Percentiles rank a stretch among this genome's conserved stretches.
Conservation (phyloP, 2,329 filamentous ascomycete genomes). For the Pseudofabraea citricarpa region DNA sequence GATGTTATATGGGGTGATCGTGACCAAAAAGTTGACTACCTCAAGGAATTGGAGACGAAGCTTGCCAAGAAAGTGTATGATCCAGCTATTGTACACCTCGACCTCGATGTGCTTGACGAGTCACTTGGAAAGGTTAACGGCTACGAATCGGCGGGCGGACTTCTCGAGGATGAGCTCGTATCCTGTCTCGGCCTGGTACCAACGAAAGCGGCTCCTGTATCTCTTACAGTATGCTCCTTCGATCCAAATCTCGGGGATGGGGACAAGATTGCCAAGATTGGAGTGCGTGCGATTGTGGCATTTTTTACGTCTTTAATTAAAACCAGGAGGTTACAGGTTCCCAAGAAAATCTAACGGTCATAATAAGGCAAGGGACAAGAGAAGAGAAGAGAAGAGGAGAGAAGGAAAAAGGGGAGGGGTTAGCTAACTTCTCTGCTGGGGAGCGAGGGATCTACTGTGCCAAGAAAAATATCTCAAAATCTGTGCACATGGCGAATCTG, state of each 20-base stretch:
- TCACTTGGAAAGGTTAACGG: constrained; percentile 30
- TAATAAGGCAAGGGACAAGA: no score
- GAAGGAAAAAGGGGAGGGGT: no score
- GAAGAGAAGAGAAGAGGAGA: no score
- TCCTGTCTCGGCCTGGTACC: constrained; percentile 9
- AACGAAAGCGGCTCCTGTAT: neutral
- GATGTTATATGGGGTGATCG: constrained; percentile 29
- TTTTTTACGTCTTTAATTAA: no score
- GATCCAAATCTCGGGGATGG: neutral
- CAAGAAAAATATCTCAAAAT: no score
- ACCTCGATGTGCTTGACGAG: constrained; percentile 31
- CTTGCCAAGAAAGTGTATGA: constrained; percentile 9
- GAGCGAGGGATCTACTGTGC: no score
- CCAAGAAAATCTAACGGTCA: no score
- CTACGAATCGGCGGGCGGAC: constrained; percentile 29
- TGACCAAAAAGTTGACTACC: constrained; percentile 14
- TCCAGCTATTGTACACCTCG: constrained; percentile 28
- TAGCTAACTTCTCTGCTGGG: no score
- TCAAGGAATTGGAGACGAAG: constrained; percentile 5
- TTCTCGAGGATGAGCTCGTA: constrained; percentile 23
- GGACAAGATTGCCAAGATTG: neutral
- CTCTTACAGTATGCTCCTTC: neutral
- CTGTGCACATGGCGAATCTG: no score
- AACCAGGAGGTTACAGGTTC: no score
- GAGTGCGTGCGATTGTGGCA: neutral